Percentiles rank a stretch among this genome's conserved stretches.
These are phyloP conservation scores for Metschnikowia corniflorae DNA, from an alignment of 805 yeast genomes.

Conservation along the genomic window DNA sequence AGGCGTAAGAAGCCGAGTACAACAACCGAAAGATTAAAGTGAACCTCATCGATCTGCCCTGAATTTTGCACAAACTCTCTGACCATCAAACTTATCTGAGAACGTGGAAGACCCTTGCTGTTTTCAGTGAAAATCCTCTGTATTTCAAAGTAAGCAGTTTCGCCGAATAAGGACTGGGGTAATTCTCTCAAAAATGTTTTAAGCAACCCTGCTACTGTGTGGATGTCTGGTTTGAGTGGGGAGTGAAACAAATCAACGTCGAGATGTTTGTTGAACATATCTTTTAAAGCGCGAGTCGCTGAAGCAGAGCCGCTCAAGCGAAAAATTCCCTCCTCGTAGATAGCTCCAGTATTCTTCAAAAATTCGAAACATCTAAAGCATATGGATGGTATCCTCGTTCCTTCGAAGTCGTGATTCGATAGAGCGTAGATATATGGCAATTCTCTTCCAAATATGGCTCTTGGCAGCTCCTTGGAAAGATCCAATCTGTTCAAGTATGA, in stretches of 20 bases:
- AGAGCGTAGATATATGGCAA: constrained; percentile 48
- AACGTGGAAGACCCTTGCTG: constrained; percentile 16
- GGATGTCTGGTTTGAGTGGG: constrained; percentile 59
- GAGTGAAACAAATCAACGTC: constrained; percentile 64
- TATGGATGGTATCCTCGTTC: constrained; percentile 64
- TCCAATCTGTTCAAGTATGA: constrained; percentile 34
- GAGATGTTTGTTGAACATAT: constrained; percentile 58
- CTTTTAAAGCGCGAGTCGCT: constrained; percentile 64
- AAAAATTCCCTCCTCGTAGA: constrained; percentile 88
- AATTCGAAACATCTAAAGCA: constrained; percentile 71
- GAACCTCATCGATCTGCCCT: constrained; percentile 47
- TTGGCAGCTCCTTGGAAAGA: constrained; percentile 32
- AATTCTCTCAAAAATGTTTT: constrained; percentile 79
- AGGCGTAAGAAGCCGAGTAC: constrained; percentile 65
- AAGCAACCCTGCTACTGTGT: constrained; percentile 81
- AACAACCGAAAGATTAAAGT: constrained; percentile 57
- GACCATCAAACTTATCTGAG: constrained; percentile 26
- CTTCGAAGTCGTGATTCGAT: constrained; percentile 46
- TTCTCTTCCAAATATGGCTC: constrained; percentile 62
- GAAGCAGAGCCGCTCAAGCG: constrained; percentile 86
- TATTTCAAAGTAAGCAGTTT: constrained; percentile 35
- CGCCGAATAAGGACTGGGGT: constrained; percentile 66
- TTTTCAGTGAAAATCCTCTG: constrained; percentile 13
- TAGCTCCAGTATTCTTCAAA: constrained; percentile 61
- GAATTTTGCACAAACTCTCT: constrained; percentile 30